Evolutionary conservation across 148 eudicot species (phyloP).

Genomic region (Camellia granthamiana): DNA sequence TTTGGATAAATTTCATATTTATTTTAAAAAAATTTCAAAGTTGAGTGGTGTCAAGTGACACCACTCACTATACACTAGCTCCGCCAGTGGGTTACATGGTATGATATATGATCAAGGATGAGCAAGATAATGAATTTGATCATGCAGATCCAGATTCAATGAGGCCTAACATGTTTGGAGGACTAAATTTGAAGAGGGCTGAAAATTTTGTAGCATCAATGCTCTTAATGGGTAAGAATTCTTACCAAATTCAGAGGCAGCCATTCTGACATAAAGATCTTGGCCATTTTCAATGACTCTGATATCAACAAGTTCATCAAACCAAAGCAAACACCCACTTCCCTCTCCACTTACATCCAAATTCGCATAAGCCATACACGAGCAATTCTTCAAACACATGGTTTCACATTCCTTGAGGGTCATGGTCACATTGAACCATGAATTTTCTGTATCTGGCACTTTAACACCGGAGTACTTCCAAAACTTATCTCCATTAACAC

Average conservation of each 20-base stretch:
- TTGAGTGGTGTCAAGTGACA: too few relatives aligned
- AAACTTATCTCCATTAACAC: constrained; percentile 23
- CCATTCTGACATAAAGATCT: constrained; percentile 25
- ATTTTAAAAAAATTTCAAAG: too few relatives aligned
- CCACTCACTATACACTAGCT: too few relatives aligned
- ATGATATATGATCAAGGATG: too few relatives aligned
- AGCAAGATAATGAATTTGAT: too few relatives aligned
- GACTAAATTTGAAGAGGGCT: too few relatives aligned
- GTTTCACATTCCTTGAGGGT: constrained; percentile 20
- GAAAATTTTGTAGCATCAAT: too few relatives aligned
- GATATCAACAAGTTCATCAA: constrained; percentile 18
- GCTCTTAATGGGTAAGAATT: not conserved
- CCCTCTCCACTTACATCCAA: constrained; percentile 14
- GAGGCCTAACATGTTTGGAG: too few relatives aligned
- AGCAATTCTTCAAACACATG: constrained; percentile 20
- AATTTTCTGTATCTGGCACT: constrained; percentile 22
- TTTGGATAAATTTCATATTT: too few relatives aligned
- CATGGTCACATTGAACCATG: constrained; percentile 16
- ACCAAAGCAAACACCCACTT: constrained; percentile 35
- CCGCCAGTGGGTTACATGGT: too few relatives aligned
- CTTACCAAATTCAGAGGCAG: constrained; percentile 34
- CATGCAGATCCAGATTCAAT: too few relatives aligned
- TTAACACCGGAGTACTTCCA: constrained; percentile 10
- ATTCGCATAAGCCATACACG: constrained; percentile 27
- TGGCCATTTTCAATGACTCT: constrained; percentile 18